phyloP scores from a whole-genome alignment of 2,329 filamentous ascomycete genomes.

The Colletotrichum sp. region DNA sequence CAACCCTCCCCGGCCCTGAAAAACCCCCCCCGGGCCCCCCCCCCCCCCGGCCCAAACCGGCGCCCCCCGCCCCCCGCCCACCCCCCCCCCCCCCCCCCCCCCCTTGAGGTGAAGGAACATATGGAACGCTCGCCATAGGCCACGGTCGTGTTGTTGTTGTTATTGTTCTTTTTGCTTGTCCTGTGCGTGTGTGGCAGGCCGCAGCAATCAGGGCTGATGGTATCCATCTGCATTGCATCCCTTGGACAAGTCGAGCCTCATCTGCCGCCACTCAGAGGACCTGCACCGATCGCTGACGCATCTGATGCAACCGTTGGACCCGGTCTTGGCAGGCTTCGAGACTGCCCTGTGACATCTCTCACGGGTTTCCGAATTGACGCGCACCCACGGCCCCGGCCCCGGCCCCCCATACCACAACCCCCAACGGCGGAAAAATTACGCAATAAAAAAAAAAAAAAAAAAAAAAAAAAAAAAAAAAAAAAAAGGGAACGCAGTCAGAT shows the following conservation, averaged over 20 bases:
- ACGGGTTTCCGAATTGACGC: neutral
- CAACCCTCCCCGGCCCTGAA: no score
- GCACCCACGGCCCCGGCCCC: neutral
- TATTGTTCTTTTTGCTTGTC: neutral
- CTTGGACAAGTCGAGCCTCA: neutral
- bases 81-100: neutral
- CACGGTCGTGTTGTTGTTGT: neutral
- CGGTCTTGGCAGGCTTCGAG: constrained; percentile 15
- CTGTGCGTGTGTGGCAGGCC: neutral
- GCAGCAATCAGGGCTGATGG: neutral
- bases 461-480: neutral
- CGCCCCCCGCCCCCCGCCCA: no score
- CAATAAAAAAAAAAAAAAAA: neutral
- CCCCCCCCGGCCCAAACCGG: no score
- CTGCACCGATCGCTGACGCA: constrained; percentile 4
- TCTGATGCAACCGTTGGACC: constrained; percentile 4
- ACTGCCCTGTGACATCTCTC: constrained; percentile 6
- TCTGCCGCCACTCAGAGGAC: neutral
- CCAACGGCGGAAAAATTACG: neutral
- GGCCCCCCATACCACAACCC: no score
- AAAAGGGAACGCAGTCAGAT: neutral
- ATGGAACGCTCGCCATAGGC: neutral
- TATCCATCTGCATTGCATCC: neutral
- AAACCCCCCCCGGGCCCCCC: no score
- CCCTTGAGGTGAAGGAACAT: neutral